phyloP scores from a whole-genome alignment of 176 grass and related monocot genomes.

The Dendrocalamus sinicus region DNA sequence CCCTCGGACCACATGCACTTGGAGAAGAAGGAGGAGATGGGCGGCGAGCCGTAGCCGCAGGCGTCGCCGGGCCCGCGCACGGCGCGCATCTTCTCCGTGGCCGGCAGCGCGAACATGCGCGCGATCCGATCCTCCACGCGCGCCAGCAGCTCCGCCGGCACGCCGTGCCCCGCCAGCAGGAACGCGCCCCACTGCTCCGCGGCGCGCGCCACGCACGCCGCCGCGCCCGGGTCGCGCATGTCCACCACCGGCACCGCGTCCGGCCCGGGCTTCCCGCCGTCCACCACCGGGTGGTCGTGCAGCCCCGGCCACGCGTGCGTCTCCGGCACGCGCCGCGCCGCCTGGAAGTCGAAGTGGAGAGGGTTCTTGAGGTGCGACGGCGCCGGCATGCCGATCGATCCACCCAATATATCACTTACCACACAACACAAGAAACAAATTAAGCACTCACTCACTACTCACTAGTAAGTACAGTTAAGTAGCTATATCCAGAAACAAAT shows the following conservation, averaged over 20 bases:
- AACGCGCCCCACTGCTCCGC: constrained; percentile 90
- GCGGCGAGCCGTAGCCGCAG: constrained; percentile 82
- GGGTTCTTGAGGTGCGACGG: constrained; percentile 63
- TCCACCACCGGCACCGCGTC: constrained; percentile 79
- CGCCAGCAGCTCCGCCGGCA: constrained; percentile 47
- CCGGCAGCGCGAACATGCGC: constrained; percentile 81
- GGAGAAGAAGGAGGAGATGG: constrained; percentile 99
- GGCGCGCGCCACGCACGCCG: constrained; percentile 42
- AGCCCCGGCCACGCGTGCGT: constrained; percentile 82
- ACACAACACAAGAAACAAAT: background rate
- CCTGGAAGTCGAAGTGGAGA: constrained; percentile 51
- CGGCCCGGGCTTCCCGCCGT: constrained; percentile 29
- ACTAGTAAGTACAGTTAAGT: background rate
- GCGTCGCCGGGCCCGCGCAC: constrained; percentile 60
- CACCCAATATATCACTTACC: background rate
- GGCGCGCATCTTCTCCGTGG: constrained; percentile 66
- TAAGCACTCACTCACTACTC: background rate
- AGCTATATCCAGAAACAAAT: background rate
- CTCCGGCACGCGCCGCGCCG: constrained; percentile 67
- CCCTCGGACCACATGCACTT: constrained; percentile 99
- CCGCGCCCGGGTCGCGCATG: constrained; percentile 36
- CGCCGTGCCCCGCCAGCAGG: constrained; percentile 65
- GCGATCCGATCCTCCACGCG: constrained; percentile 65
- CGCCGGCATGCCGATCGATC: constrained; percentile 46
- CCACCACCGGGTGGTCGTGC: constrained; percentile 64